Evolutionary conservation across 371 early-diverging fungal genomes (phyloP), one percentile per base, ranked within the genome.

Genomic region (Zychaea mexicana): DNA sequence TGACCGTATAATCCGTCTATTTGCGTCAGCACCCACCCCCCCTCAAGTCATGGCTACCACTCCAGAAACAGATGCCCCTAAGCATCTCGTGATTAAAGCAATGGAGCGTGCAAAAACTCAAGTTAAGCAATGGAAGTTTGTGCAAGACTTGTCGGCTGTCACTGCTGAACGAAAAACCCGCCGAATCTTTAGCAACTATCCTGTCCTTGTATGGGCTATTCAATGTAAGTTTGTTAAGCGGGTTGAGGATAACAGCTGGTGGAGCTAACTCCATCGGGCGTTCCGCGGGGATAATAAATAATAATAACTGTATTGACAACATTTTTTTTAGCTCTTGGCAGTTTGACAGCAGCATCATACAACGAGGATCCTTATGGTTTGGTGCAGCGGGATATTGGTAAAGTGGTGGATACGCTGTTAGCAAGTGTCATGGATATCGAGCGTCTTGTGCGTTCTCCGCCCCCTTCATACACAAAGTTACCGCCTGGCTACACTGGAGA

Each of bases 361-460:
- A 66, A 72, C 7, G 87, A 87, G 52, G 87, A 87, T 66, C 66
- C 71, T 3, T 79, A 72, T 60, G 85, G 87, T 2, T 72, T 78
- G 21, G 87, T 87, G 2, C 87, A 87, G 49, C 79, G 72, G 49
- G 83, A 87, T 36, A 77, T 85, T 28, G 63, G 72, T 1, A 62
- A 55, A 8, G 77, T 87, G 2, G 46, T 87, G n/a, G 78, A 85
- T 66, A 54, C 68, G 10, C 60, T 87, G 62, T 61, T 84, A 42
- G 79, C 70, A 3, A 68, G 73, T 52, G 66, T 85, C 47, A 68
- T 68, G 17, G 66, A 73, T 3, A 60, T 82, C 15, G 79, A 83
- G 53, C 57, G 64, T 27, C 69, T 76, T 38, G 24, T 70, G 6
- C 58, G 73, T 21, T 57, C 74, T 10, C 78, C 81, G n/a, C 77